Conservation (phyloP, 805 yeast genomes). For the Sungouiella thailandica region DNA sequence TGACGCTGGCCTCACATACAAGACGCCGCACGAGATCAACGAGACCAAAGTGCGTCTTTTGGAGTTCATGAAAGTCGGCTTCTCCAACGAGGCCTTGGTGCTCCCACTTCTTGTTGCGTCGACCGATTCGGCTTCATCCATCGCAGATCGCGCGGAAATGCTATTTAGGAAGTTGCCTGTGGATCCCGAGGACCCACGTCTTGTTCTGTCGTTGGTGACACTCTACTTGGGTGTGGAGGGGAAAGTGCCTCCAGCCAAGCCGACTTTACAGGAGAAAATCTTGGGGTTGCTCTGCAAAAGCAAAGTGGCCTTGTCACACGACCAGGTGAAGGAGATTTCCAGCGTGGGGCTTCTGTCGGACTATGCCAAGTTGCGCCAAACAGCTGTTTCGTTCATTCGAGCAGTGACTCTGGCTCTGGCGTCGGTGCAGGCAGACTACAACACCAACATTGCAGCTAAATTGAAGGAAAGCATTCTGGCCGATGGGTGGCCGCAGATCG, state of each 20-base stretch:
- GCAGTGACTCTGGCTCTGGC: slow-evolving; percentile 40
- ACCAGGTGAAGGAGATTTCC: slow-evolving; percentile 43
- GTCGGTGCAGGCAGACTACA: slow-evolving; percentile 20
- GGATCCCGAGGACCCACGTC: slow-evolving; percentile 45
- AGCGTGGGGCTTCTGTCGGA: slow-evolving; percentile 58
- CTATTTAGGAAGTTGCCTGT: slow-evolving; percentile 44
- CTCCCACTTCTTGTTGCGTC: slow-evolving; percentile 60
- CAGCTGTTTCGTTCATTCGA: slow-evolving; percentile 59
- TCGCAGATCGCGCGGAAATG: slow-evolving; percentile 52
- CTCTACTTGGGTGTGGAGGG: slow-evolving; percentile 49
- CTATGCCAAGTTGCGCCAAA: slow-evolving; percentile 46
- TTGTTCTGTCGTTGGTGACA: slow-evolving; percentile 41
- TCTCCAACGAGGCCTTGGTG: slow-evolving; percentile 31
- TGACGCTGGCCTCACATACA: slow-evolving; percentile 62
- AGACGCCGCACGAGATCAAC: slow-evolving; percentile 39
- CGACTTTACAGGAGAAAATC: slow-evolving; percentile 52
- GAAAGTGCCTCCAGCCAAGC: slow-evolving; percentile 47
- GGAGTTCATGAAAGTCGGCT: slow-evolving; percentile 39
- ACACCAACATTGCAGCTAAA: slow-evolving; percentile 44
- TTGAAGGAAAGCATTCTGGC: slow-evolving; percentile 47
- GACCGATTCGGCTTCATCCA: slow-evolving; percentile 50
- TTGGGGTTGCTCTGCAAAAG: slow-evolving; percentile 48
- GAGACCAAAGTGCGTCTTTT: slow-evolving; percentile 22
- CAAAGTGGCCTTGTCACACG: slow-evolving; percentile 41
- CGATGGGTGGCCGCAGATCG: slow-evolving; percentile 59